phyloP scores from a whole-genome alignment of 805 yeast genomes.

The Kazachstania kunashirensis region DNA sequence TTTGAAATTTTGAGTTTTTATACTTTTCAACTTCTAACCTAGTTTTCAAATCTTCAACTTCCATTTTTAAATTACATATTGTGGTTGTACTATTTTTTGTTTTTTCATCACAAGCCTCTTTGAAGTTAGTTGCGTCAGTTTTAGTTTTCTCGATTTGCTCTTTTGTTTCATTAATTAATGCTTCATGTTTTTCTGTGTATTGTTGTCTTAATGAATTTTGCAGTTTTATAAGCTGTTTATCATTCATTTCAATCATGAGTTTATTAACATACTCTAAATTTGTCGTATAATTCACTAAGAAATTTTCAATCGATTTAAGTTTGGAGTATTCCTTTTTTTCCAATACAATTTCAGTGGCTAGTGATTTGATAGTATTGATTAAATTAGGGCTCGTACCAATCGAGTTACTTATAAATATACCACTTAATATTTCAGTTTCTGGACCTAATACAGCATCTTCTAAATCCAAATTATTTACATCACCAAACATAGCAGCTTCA shows the following conservation, averaged over 20 bases:
- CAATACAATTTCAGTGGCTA: conserved; percentile 46
- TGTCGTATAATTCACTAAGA: conserved; percentile 40
- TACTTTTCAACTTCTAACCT: conserved; percentile 28
- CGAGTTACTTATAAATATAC: conserved; percentile 50
- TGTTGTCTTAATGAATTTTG: conserved; percentile 24
- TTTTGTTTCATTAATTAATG: conserved; percentile 13
- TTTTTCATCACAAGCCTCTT: conserved; percentile 8
- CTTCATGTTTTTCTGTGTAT: conserved; percentile 22
- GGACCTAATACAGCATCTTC: conserved; percentile 45
- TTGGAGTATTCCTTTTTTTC: conserved; percentile 52
- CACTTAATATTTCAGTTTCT: conserved; percentile 40
- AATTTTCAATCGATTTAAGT: conserved; percentile 44
- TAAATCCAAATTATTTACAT: conserved; percentile 37
- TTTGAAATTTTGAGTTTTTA: conserved; percentile 16
- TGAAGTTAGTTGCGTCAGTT: conserved; percentile 11
- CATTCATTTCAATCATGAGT: conserved; percentile 26
- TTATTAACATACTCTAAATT: conserved; percentile 26
- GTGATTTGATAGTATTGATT: conserved; percentile 44
- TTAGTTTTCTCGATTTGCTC: conserved; percentile 14
- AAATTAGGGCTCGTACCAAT: conserved; percentile 47
- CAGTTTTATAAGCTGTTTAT: conserved; percentile 21
- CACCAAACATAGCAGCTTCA: conserved; percentile 56
- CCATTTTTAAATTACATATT: conserved; percentile 16
- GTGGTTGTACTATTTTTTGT: conserved; percentile 10
- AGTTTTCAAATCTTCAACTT: conserved; percentile 27